Conservation (phyloP, 352 stramenopile genomes). For the Phytophthora agathidicida region DNA sequence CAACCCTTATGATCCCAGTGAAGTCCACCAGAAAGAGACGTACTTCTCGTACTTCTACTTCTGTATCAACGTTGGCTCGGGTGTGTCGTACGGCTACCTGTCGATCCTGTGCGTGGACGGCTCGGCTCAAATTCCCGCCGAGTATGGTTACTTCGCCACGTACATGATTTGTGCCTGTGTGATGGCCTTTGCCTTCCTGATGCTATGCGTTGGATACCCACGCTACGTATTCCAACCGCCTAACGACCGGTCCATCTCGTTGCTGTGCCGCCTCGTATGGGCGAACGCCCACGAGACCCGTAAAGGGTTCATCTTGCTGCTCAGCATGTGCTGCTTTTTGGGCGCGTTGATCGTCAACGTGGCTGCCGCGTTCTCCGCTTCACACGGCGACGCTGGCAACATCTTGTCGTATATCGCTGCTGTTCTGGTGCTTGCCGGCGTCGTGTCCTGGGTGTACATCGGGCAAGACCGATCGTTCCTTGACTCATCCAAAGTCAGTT, state of each 20-base stretch:
- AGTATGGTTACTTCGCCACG: conserved; percentile 85
- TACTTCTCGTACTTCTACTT: conserved; percentile 90
- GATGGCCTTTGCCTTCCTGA: conserved; percentile 42
- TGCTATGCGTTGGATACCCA: conserved; percentile 45
- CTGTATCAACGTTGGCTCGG: conserved; percentile 74
- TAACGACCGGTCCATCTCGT: conserved; percentile 47
- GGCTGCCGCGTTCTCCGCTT: conserved; percentile 45
- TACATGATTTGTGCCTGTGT: conserved; percentile 62
- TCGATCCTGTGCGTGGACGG: conserved; percentile 83
- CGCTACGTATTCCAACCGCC: conserved; percentile 61
- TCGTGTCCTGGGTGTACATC: conserved; percentile 44
- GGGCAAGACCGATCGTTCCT: conserved; percentile 43
- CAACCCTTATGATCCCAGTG: conserved; percentile 46
- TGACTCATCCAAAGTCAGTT: conserved; percentile 41
- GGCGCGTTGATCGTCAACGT: conserved; percentile 52
- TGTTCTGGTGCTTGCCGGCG: conserved; percentile 30
- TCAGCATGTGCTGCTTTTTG: conserved; percentile 39
- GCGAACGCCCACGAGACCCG: conserved; percentile 24
- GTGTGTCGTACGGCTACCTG: conserved; percentile 81
- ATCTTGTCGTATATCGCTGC: conserved; percentile 52
- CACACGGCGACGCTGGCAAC: conserved; percentile 30
- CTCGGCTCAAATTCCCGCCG: conserved; percentile 56
- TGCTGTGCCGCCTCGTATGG: conserved; percentile 40
- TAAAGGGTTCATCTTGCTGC: conserved; percentile 38
- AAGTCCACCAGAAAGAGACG: conserved; percentile 58